Conservation (phyloP, 495 filamentous ascomycete genomes). For the Neurospora sp. region DNA sequence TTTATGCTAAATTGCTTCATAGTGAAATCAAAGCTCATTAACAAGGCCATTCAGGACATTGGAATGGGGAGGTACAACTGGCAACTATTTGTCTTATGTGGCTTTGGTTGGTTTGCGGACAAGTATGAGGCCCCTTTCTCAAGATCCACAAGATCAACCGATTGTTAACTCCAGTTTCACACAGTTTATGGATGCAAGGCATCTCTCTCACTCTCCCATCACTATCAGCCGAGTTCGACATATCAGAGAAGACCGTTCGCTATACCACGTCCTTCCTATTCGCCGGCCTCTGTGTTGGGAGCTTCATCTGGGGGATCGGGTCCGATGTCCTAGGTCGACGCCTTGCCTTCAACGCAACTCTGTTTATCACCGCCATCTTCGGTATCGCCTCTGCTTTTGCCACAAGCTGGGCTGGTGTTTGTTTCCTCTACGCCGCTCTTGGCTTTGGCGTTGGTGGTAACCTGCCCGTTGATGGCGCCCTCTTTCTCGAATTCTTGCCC, state of each 20-base stretch:
- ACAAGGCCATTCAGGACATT: constrained; percentile 72
- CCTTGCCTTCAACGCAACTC: constrained; percentile 68
- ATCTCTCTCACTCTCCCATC: constrained; percentile 69
- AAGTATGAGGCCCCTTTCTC: constrained; percentile 30
- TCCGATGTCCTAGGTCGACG: constrained; percentile 62
- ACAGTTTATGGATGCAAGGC: constrained; percentile 47
- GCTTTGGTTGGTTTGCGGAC: constrained; percentile 64
- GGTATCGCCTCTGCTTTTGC: constrained; percentile 60
- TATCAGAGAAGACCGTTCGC: constrained; percentile 40
- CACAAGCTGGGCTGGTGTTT: constrained; percentile 58
- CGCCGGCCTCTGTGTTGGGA: constrained; percentile 58
- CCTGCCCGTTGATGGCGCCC: constrained; percentile 69
- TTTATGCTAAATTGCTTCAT: constrained; percentile 12
- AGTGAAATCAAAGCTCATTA: constrained; percentile 55
- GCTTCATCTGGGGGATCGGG: constrained; percentile 73
- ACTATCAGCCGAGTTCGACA: constrained; percentile 54
- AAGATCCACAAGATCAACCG: neutral
- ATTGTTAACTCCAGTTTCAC: neutral
- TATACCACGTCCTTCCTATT: constrained; percentile 44
- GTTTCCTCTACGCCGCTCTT: constrained; percentile 35
- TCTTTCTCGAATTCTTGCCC: constrained; percentile 73
- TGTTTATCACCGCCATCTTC: constrained; percentile 62
- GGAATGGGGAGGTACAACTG: constrained; percentile 84
- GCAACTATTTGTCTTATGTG: constrained; percentile 72
- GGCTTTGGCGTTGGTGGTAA: constrained; percentile 57